Evolutionary conservation across 2,329 filamentous ascomycete species (phyloP), one percentile per base, ranked within the genome.

Genomic region (Colletotrichum liaoningense): DNA sequence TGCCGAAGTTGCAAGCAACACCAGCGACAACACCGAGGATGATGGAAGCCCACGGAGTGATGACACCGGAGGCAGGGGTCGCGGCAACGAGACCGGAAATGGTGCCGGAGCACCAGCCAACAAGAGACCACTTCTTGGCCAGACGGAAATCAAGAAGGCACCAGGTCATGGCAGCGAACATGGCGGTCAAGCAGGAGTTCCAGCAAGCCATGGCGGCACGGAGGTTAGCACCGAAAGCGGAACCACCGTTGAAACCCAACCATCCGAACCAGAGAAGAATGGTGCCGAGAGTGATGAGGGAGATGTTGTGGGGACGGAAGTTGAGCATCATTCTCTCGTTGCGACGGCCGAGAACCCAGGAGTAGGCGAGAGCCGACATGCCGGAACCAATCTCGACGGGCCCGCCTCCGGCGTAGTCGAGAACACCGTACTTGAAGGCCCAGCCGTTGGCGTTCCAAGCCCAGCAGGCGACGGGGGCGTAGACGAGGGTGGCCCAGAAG

Each of bases 241-340:
- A 98, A 76, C 97, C 97, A 79, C 96, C 97, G 88, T 99, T 99
- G 91, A 99, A 99, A 68, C 95, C 97, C 76, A 99, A 89, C 97
- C 97, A 99, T 80, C 97, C 97, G 80, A 98, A 98, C 95, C 95
- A 98, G 69, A 99, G 94, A 79, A 99, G 90, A 76, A 98, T 90
- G 4, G 97, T 98, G 75, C 97, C 97, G 78, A 98, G 93, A 1
- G 97, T 95, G 85, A 99, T 98, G 80, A 98, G 90, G 6, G 95
- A 98, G 77, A 98, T 97, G 87, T 99, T 99, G 89, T 99, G 97
- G 22, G 97, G 97, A 77, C 97, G 94, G 90, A 98, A 98, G 90
- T 98, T 98, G 85, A 98, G 91, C 94, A 98, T 98, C 95, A 98
- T 98, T 87, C 95, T 97, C 87, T 98, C 96, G 86, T 98, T 97